phyloP scores from a whole-genome alignment of 176 grass and related monocot species.

The Carex scoparia region DNA sequence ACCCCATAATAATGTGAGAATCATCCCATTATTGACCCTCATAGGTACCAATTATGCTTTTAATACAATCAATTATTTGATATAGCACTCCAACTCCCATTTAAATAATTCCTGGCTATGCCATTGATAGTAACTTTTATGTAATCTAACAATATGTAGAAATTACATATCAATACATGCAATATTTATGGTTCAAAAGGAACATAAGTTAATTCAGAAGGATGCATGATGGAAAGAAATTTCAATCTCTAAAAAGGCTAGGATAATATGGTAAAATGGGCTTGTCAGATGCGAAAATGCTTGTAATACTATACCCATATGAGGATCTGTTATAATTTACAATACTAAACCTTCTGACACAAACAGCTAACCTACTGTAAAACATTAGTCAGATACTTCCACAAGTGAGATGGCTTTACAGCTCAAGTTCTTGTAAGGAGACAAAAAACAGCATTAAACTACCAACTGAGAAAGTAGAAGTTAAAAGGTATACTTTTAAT shows the following conservation, averaged over 20 bases:
- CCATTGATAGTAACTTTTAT: not conserved
- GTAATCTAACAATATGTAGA: not conserved
- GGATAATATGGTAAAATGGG: not conserved
- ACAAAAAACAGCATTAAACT: not conserved
- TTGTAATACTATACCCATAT: not conserved
- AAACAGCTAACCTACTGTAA: constrained; percentile 17
- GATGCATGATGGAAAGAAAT: not conserved
- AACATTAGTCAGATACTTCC: constrained; percentile 18
- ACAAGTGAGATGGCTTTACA: not conserved
- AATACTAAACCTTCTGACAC: not conserved
- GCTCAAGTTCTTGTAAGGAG: not conserved
- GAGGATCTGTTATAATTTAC: not conserved
- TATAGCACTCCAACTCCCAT: too few relatives aligned
- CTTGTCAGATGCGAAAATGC: not conserved
- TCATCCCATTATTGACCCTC: too few relatives aligned
- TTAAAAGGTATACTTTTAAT: not conserved
- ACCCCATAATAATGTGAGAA: too few relatives aligned
- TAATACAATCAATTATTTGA: too few relatives aligned
- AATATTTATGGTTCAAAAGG: not conserved
- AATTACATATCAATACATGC: not conserved
- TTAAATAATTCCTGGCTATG: too few relatives aligned
- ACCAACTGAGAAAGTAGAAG: not conserved
- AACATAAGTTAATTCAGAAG: not conserved
- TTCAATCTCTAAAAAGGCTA: not conserved
- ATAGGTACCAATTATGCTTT: too few relatives aligned